Evolutionary conservation across 164 flowering plant species (phyloP), one percentile per base, ranked within the genome.

Genomic region (Pachysandra terminalis): DNA sequence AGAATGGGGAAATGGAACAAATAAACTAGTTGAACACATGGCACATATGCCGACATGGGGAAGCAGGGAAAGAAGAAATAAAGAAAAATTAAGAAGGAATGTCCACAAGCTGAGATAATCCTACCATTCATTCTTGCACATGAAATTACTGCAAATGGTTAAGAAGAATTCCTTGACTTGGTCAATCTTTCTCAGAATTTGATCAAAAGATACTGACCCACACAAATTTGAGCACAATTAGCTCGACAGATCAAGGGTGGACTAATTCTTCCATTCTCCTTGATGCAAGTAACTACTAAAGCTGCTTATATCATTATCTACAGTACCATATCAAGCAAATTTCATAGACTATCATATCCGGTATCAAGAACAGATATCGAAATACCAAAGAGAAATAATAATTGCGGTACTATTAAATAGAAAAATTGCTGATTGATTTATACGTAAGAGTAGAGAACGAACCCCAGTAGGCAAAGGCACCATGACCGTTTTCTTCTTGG

Each of bases 381-480:
- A 45, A 45, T 45, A 16, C 13, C 15, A 26, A 57, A 57, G 19
- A 2, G 0, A 13, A 26, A 57, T 13, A 12, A 14, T 24, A 26
- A 14, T 15, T 25, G 60, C 32, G 25, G 60, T 57, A 15, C 0
- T 57, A 24, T 25, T 25, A 0, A 57, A 27, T 5, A 58, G 26
- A 5, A 58, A 58, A 4, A 14, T 3, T 17, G 10, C 8, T 22
- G 3, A 19, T 25, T 26, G 26, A 27, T 14, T 15, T 21, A 4
- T n/a, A 21, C 14, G 8, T 17, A 57, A 69, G 62, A 61, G 64
- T 0, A 64, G 57, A 40, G 66, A 78, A 81, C 96, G 45, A 55
- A 91, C 98, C 94, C 98, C 98, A 49, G 77, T 71, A 67, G 98
- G 98, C 85, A 91, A 78, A 70, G 98, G 97, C 68, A 95, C 95